Evolutionary conservation across 805 yeast genomes (phyloP), one percentile per base, ranked within the genome.

Genomic region (Grigorovia yakushimaensis): DNA sequence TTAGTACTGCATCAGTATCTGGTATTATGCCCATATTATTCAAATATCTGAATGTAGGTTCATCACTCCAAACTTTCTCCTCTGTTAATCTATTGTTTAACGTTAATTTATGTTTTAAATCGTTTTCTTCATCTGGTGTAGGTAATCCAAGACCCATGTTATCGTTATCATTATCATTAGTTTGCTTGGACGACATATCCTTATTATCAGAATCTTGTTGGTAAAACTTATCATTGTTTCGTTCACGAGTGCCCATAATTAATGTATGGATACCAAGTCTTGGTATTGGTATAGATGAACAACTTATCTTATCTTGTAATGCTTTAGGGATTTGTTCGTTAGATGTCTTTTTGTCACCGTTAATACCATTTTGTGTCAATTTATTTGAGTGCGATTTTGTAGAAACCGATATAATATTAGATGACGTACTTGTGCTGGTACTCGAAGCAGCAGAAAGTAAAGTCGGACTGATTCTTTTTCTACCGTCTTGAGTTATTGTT

Each of bases 401-500:
- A 22, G 27, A 13, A n/a, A 20, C 5, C 2, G 37, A 17, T 23
- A 40, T n/a, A 13, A 39, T 18, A 6, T 13, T n/a, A 10, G 21
- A 15, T 3, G 19, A 20, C 10, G 40, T 9, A 8, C 15, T 39
- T 39, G 11, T 22, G 10, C 33, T 27, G 13, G 39, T 11, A 9
- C 20, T 17, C 15, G 47, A 17, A 9, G 44, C 15, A 5, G 47
- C 24, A 1, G 89, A 78, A 3, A 84, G 73, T 13, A 84, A 62
- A 20, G 80, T 70, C 5, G 93, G 94, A 0, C 85, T 76, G 2
- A 85, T 88, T 54, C 93, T 66, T 55, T 84, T 84, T 57, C 78
- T 79, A 4, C 93, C 93, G 37, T 82, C 81, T 55, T 85, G 84
- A 1, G 89, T 78, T 5, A 84, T 73, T 2, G 84, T 74, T 1